A percentile compares a stretch with the other conserved stretches of the same genome.
phyloP scores from a whole-genome alignment of 2,329 filamentous ascomycete species.

The Hypoxylon sp. region DNA sequence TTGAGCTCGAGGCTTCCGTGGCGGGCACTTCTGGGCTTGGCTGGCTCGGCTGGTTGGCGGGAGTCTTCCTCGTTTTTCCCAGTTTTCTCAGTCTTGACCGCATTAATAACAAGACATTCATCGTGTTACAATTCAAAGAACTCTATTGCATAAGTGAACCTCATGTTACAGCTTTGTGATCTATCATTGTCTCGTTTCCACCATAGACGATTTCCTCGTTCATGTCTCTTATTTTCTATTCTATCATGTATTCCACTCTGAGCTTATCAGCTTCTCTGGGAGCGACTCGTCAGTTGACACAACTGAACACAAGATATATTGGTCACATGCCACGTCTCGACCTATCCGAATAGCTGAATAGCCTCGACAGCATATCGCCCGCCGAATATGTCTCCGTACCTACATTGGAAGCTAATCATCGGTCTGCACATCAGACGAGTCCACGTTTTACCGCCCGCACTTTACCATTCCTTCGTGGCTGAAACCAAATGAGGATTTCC shows the following conservation, averaged over 20 bases:
- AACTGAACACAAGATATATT: conserved; percentile 26
- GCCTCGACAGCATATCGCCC: neutral
- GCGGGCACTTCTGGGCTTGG: too few species aligned
- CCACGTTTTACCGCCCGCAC: conserved; percentile 16
- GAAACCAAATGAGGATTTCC: too few species aligned
- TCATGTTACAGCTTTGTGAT: neutral
- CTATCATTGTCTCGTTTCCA: neutral
- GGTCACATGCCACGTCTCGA: conserved; percentile 13
- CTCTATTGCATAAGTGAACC: neutral
- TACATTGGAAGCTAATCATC: too few species aligned
- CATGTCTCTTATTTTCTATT: neutral
- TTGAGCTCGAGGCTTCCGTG: conserved; percentile 29
- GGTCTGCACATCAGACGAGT: conserved; percentile 24
- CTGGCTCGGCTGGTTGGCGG: too few species aligned
- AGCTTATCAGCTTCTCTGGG: conserved; percentile 12
- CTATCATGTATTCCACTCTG: neutral
- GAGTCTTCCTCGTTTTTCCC: neutral
- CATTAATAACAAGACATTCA: neutral
- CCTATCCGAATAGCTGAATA: neutral
- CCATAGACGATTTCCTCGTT: neutral
- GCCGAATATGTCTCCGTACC: too few species aligned
- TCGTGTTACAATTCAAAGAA: neutral
- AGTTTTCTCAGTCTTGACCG: neutral
- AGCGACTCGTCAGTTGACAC: conserved; percentile 27
- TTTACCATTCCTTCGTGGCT: too few species aligned